Evolutionary conservation across 2,329 filamentous ascomycete genomes (phyloP).

Genomic region (Penicillium sp.): DNA sequence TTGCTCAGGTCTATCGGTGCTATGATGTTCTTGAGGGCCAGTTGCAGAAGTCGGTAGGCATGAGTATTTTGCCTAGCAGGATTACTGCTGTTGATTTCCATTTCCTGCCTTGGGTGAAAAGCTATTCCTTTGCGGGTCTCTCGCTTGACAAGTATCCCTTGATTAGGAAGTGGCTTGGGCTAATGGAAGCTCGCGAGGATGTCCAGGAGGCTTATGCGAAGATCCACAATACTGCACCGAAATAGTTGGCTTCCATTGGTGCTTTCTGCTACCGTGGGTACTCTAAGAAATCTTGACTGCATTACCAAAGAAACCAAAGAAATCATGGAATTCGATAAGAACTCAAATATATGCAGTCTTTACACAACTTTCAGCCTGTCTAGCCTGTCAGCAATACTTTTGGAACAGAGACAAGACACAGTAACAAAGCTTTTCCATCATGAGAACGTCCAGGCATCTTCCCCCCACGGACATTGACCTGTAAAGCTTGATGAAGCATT

Average conservation of each 20-base stretch:
- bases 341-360: too few species aligned
- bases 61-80: conserved; percentile 39
- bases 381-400: conserved; percentile 7
- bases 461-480: conserved; percentile 43
- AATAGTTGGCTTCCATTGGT: background rate
- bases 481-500: conserved; percentile 39
- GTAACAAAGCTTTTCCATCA: conserved; percentile 13
- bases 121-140: conserved; percentile 40
- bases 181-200: conserved; percentile 36
- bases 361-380: background rate
- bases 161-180: conserved; percentile 41
- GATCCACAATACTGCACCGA: conserved; percentile 10
- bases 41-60: conserved; percentile 38
- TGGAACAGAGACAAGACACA: conserved; percentile 14
- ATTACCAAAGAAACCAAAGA: too few species aligned
- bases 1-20: conserved; percentile 43
- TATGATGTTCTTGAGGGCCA: conserved; percentile 45
- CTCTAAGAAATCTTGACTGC: too few species aligned
- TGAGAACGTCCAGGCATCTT: conserved; percentile 28
- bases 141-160: conserved; percentile 41
- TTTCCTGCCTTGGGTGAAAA: conserved; percentile 44
- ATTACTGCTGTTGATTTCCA: conserved; percentile 44
- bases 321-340: too few species aligned
- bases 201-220: conserved; percentile 45
- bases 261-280: background rate